A percentile compares a stretch with the other conserved stretches of the same genome.
Evolutionary conservation across 768 basidiomycete genomes (phyloP).

Genomic region (Tremella yokohamensis): DNA sequence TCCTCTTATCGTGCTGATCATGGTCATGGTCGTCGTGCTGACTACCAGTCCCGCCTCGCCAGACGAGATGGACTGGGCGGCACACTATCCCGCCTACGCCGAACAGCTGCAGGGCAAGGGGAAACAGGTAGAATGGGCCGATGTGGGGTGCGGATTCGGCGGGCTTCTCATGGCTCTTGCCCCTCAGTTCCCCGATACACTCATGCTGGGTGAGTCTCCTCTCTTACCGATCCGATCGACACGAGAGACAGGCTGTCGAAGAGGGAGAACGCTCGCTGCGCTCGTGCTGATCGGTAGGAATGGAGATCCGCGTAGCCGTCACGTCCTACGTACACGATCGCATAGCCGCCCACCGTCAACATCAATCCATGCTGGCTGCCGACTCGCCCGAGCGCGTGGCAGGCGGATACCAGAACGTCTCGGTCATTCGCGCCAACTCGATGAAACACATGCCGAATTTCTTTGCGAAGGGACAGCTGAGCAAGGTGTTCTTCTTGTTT

Average conservation of each 20-base stretch:
- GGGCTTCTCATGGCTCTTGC: constrained; percentile 85
- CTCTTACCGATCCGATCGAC: background rate
- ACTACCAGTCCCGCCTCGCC: constrained; percentile 63
- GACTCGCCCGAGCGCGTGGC: constrained; percentile 9
- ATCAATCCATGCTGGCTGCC: constrained; percentile 32
- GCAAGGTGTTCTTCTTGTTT: constrained; percentile 92
- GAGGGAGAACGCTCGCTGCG: background rate
- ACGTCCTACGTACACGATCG: constrained; percentile 94
- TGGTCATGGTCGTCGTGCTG: constrained; percentile 1
- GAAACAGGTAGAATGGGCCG: constrained; percentile 85
- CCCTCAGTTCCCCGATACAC: constrained; percentile 80
- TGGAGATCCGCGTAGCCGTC: constrained; percentile 96
- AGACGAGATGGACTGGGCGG: constrained; percentile 69
- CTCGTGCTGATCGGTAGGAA: constrained; percentile 57
- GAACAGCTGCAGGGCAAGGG: constrained; percentile 42
- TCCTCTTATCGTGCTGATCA: background rate
- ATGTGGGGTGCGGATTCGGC: constrained; percentile 97
- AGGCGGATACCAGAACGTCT: constrained; percentile 66
- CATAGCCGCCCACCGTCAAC: constrained; percentile 77
- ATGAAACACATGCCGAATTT: constrained; percentile 99
- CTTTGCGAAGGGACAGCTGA: constrained; percentile 75
- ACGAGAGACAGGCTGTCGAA: no score
- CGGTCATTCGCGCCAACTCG: constrained; percentile 89
- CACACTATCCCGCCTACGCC: constrained; percentile 71
- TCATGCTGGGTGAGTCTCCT: constrained; percentile 75